These are phyloP conservation scores for Penicillium sp. DNA, from an alignment of 2,329 filamentous ascomycete genomes.

Conservation along the genomic window DNA sequence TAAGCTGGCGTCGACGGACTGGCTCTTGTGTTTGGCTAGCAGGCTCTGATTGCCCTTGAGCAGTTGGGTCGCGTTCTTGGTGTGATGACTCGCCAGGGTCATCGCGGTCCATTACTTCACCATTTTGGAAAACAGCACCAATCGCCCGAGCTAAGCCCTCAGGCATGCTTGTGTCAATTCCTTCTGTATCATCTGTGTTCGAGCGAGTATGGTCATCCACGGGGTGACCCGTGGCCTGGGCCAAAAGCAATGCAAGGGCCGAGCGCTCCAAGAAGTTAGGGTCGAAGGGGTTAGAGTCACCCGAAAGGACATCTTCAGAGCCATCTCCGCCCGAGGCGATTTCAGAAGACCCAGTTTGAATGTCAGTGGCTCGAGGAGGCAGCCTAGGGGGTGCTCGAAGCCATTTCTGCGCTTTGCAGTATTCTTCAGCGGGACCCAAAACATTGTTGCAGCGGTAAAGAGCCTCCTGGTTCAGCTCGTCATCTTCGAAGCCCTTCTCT, in stretches of 20 bases:
- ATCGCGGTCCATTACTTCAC: constrained; percentile 26
- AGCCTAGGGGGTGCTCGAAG: constrained; percentile 62
- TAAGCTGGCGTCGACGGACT: constrained; percentile 32
- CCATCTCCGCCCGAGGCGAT: constrained; percentile 30
- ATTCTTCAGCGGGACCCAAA: constrained; percentile 62
- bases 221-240: constrained; percentile 29
- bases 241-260: constrained; percentile 36
- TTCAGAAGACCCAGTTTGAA: constrained; percentile 33
- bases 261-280: constrained; percentile 29
- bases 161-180: constrained; percentile 31
- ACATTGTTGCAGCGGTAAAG: constrained; percentile 78
- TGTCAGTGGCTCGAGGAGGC: constrained; percentile 64
- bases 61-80: constrained; percentile 17
- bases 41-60: constrained; percentile 22
- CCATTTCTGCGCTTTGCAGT: constrained; percentile 65
- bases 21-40: constrained; percentile 18
- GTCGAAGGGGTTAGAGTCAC: constrained; percentile 29
- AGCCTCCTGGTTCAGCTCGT: constrained; percentile 71
- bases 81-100: constrained; percentile 25
- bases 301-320: constrained; percentile 28
- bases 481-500: constrained; percentile 52
- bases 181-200: constrained; percentile 22
- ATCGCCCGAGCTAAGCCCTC: constrained; percentile 45
- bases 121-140: constrained; percentile 41
- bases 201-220: constrained; percentile 24